phyloP scores from a whole-genome alignment of 306 rosid genomes.

The Lathyrus oleraceus region DNA sequence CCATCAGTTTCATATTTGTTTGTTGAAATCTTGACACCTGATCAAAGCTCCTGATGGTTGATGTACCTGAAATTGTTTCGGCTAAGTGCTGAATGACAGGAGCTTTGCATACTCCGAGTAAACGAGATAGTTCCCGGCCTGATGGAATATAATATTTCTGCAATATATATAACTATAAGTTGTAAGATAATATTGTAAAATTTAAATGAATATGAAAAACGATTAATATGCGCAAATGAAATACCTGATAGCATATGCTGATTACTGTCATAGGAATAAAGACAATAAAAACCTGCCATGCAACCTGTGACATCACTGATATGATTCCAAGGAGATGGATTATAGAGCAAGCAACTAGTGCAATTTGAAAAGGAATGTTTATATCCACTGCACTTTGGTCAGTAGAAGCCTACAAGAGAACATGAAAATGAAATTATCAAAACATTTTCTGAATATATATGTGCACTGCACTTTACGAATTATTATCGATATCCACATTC shows the following conservation, averaged over 20 bases:
- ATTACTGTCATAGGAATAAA: constrained; percentile 39
- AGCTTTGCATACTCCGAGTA: constrained; percentile 80
- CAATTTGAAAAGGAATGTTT: constrained; percentile 41
- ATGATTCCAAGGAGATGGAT: constrained; percentile 35
- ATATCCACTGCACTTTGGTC: constrained; percentile 69
- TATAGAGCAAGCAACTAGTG: background rate
- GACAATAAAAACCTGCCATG: constrained; percentile 48
- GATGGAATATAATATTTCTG: constrained; percentile 75
- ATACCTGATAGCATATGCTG: constrained; percentile 44
- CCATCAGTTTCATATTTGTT: constrained; percentile 67
- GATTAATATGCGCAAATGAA: background rate
- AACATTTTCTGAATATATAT: background rate
- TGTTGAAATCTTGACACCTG: constrained; percentile 64
- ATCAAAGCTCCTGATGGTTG: constrained; percentile 83
- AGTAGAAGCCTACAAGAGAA: constrained; percentile 64
- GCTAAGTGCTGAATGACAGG: constrained; percentile 81
- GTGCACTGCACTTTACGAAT: too few relatives aligned
- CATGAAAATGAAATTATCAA: background rate
- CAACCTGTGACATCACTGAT: constrained; percentile 42
- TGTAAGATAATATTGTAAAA: background rate
- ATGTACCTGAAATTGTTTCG: constrained; percentile 74
- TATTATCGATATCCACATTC: background rate
- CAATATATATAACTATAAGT: constrained; percentile 7
- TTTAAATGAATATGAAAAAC: too few relatives aligned
- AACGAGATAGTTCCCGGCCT: constrained; percentile 78